Conservation (phyloP, 768 basidiomycete genomes). For the Boletus reticulatus region DNA sequence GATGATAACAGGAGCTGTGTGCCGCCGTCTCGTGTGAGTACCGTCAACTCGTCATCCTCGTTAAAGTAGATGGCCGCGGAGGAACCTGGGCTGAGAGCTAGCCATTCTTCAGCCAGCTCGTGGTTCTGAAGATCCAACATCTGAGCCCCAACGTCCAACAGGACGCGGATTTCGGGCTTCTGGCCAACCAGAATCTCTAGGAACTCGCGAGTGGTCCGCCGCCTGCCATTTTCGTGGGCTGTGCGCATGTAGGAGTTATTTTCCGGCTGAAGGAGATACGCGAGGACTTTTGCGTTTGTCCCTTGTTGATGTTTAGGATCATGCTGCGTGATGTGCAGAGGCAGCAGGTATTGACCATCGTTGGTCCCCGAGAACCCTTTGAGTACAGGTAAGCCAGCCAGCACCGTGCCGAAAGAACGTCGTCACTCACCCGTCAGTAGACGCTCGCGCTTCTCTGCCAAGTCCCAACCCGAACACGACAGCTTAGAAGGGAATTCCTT, state of each 20-base stretch:
- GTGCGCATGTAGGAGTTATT: slow-evolving; percentile 17
- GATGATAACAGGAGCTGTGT: slow-evolving; percentile 31
- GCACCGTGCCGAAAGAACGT: too few relatives aligned
- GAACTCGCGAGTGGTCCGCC: slow-evolving; percentile 16
- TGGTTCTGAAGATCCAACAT: slow-evolving; percentile 49
- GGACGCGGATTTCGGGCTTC: slow-evolving; percentile 40
- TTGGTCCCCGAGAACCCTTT: slow-evolving; percentile 41
- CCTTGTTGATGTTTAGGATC: slow-evolving; percentile 30
- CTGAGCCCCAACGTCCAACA: slow-evolving; percentile 57
- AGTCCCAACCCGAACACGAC: slow-evolving; percentile 37
- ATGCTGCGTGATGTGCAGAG: slow-evolving; percentile 31
- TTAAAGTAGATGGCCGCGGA: slow-evolving; percentile 35
- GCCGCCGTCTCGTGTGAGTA: slow-evolving; percentile 29
- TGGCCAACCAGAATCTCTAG: slow-evolving; percentile 35
- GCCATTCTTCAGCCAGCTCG: slow-evolving; percentile 42
- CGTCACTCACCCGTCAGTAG: slow-evolving; percentile 16
- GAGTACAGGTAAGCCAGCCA: background rate
- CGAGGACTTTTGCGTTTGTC: slow-evolving; percentile 45
- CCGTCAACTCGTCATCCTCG: slow-evolving; percentile 33
- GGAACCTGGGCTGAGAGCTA: slow-evolving; percentile 19
- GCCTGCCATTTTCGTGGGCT: slow-evolving; percentile 6
- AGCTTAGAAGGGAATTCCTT: slow-evolving; percentile 37
- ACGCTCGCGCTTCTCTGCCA: slow-evolving; percentile 26
- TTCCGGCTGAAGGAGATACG: slow-evolving; percentile 29
- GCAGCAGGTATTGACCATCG: slow-evolving; percentile 38